A percentile compares a stretch with the other conserved stretches of the same genome.
Evolutionary conservation across 148 eudicot genomes (phyloP).

Genomic region (Spergularia marina): DNA sequence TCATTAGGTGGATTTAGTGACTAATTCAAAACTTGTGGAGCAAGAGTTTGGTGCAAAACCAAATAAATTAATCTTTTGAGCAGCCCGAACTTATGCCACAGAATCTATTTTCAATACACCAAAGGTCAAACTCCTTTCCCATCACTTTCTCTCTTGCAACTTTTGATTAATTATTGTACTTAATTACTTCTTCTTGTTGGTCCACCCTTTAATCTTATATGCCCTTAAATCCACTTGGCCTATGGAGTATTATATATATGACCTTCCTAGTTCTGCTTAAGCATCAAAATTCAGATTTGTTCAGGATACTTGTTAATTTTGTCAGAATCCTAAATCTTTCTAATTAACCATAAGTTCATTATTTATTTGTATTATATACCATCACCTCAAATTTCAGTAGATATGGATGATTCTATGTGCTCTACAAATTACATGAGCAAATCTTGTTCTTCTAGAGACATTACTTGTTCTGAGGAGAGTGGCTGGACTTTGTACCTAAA

Average conservation of each 20-base stretch:
- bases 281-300: not conserved
- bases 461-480: slow-evolving; percentile 28
- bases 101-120: slow-evolving; percentile 13
- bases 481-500: slow-evolving; percentile 37
- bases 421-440: slow-evolving; percentile 31
- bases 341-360: not conserved
- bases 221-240: not conserved
- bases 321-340: not conserved
- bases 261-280: slow-evolving; percentile 9
- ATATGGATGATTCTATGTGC: slow-evolving; percentile 31
- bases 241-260: slow-evolving; percentile 11
- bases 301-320: not conserved
- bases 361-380: not conserved
- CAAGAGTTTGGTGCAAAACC: slow-evolving; percentile 9
- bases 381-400: not conserved
- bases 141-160: slow-evolving; percentile 13
- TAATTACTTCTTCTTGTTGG: not conserved
- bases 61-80: not conserved
- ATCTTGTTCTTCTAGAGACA: not conserved
- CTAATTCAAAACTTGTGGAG: slow-evolving; percentile 9
- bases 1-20: not conserved
- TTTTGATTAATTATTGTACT: not conserved
- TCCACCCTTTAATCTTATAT: slow-evolving; percentile 12
- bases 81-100: slow-evolving; percentile 11
- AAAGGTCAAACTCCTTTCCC: slow-evolving; percentile 3